Percentiles rank a stretch among this genome's conserved stretches.
These are phyloP conservation scores for Daldinia loculata DNA, from an alignment of 495 filamentous ascomycete genomes.

Conservation along the genomic window DNA sequence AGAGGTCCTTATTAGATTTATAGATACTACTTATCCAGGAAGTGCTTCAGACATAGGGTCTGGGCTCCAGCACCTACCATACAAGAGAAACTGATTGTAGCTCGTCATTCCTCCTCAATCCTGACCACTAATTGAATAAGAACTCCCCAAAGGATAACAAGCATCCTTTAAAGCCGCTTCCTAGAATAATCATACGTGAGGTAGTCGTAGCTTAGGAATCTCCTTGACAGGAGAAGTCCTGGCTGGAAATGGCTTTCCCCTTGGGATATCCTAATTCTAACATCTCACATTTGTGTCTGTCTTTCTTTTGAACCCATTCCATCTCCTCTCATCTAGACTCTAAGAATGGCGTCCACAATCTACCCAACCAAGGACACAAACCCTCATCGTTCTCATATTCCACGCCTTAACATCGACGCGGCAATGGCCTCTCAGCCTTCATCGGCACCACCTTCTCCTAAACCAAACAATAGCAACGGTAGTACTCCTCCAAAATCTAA, in stretches of 20 bases:
- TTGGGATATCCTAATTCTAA: conserved; percentile 1
- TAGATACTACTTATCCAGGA: not conserved
- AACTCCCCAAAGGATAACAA: not conserved
- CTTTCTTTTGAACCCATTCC: conserved; percentile 8
- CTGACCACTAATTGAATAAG: not conserved
- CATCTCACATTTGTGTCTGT: not conserved
- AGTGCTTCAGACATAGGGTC: not conserved
- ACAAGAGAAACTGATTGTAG: not conserved
- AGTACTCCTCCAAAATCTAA: conserved; percentile 13
- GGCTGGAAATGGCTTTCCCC: conserved; percentile 15
- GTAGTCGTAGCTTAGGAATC: not conserved
- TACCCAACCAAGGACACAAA: conserved; percentile 25
- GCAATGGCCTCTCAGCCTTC: conserved; percentile 30
- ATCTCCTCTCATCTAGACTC: conserved; percentile 5
- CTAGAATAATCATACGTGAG: not conserved
- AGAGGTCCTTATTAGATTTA: too few relatives aligned
- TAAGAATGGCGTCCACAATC: conserved; percentile 35
- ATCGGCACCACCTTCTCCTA: conserved; percentile 21
- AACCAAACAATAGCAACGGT: conserved; percentile 21
- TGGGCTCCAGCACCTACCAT: not conserved
- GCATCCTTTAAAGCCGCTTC: conserved; percentile 12
- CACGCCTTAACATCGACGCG: conserved; percentile 23
- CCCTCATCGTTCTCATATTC: conserved; percentile 25
- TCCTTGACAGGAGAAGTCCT: not conserved
- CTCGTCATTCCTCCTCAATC: not conserved